These are phyloP conservation scores for Penicillium coprophilum DNA, from an alignment of 495 filamentous ascomycete species.

Conservation along the genomic window DNA sequence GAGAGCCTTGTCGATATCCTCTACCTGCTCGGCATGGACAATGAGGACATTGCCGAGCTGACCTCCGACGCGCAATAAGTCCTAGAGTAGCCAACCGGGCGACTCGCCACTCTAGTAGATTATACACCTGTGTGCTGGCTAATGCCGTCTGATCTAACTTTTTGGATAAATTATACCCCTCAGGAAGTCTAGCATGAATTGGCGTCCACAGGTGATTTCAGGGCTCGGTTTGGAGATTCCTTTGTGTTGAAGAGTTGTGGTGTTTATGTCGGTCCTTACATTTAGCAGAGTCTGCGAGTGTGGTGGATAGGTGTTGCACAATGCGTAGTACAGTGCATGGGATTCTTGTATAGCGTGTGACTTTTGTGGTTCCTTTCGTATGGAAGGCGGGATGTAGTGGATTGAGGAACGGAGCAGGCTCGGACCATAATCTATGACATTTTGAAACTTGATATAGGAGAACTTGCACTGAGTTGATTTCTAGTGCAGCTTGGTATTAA, in stretches of 20 bases:
- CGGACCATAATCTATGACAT: slow-evolving; percentile 2
- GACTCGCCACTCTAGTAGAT: not conserved
- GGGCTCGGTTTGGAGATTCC: not conserved
- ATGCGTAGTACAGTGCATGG: not conserved
- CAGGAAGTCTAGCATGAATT: not conserved
- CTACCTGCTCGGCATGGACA: slow-evolving; percentile 75
- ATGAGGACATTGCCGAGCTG: slow-evolving; percentile 61
- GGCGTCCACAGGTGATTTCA: not conserved
- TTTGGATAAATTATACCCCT: slow-evolving; percentile 8
- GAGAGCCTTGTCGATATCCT: slow-evolving; percentile 76
- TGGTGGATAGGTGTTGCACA: slow-evolving; percentile 2
- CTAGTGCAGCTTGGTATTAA: slow-evolving; percentile 6
- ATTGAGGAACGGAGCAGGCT: not conserved
- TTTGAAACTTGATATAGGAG: not conserved
- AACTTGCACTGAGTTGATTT: slow-evolving; percentile 8
- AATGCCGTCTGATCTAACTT: not conserved
- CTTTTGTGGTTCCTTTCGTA: not conserved
- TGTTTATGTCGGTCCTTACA: slow-evolving; percentile 1
- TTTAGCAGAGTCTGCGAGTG: not conserved
- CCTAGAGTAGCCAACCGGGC: not conserved
- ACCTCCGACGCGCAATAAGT: slow-evolving; percentile 21
- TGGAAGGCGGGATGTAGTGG: not conserved
- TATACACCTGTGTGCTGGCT: not conserved
- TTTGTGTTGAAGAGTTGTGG: not conserved
- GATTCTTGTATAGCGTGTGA: not conserved